These are phyloP conservation scores for Trichosanthes cucumerina DNA, from an alignment of 306 rosid species.

Conservation along the genomic window DNA sequence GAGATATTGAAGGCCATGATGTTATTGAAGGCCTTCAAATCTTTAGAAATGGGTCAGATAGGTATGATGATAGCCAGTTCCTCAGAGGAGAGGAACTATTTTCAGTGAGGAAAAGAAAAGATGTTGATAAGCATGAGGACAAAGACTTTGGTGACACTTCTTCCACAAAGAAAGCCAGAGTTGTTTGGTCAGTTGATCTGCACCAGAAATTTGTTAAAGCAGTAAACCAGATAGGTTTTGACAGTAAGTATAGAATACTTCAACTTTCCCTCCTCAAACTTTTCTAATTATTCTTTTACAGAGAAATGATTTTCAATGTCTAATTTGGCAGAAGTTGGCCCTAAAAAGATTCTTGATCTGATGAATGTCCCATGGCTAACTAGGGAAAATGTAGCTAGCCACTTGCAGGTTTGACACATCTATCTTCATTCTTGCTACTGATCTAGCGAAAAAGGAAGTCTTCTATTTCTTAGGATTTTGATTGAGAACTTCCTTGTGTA, in stretches of 20 bases:
- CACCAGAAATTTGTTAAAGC: slow-evolving; percentile 98
- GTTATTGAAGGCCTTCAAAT: slow-evolving; percentile 49
- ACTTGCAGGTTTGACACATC: slow-evolving; percentile 65
- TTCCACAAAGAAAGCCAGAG: slow-evolving; percentile 79
- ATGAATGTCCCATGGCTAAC: slow-evolving; percentile 93
- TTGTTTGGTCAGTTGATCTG: slow-evolving; percentile 96
- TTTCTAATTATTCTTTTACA: slow-evolving; percentile 14
- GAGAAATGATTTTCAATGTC: slow-evolving; percentile 35
- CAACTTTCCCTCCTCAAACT: background rate
- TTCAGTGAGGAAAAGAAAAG: slow-evolving; percentile 64
- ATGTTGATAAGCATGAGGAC: slow-evolving; percentile 58
- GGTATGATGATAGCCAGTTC: slow-evolving; percentile 59
- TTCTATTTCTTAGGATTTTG: background rate
- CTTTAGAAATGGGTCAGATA: slow-evolving; percentile 53
- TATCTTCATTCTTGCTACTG: background rate
- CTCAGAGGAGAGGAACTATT: slow-evolving; percentile 50
- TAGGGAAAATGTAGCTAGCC: slow-evolving; percentile 96
- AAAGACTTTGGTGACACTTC: slow-evolving; percentile 58
- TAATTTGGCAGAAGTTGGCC: slow-evolving; percentile 92
- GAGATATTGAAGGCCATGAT: slow-evolving; percentile 74
- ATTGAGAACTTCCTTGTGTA: background rate
- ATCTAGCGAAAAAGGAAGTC: slow-evolving; percentile 11
- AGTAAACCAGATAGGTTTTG: slow-evolving; percentile 86
- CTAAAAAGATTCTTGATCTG: slow-evolving; percentile 85
- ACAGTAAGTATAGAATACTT: slow-evolving; percentile 50